Evolutionary conservation across 495 filamentous ascomycete genomes (phyloP), one percentile per base, ranked within the genome.

Genomic region (Poronia punctata): DNA sequence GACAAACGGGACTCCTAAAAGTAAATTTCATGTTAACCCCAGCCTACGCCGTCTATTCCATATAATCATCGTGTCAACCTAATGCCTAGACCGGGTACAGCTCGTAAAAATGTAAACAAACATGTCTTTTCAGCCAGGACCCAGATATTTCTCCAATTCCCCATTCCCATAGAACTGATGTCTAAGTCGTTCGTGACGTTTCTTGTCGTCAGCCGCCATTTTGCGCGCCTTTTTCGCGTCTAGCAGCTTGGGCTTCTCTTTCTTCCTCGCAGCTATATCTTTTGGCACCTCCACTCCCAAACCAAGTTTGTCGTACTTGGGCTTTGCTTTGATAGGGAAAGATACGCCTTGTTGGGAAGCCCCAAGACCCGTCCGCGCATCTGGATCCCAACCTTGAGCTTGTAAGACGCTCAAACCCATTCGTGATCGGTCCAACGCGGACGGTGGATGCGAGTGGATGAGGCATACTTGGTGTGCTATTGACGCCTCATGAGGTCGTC

Each of bases 371-470:
- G 64, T 51, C 16, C 86, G 64, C 24, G 76, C 71, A 61, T 97
- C 88, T 0, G 85, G 88, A 57, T 95, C 85, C 84, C 86, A 97
- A 25, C 90, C 89, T 47, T 87, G 80, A 1, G 78, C 70, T 21
- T 80, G 71, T 3, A 97, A 76, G 35, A 85, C 80, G 39, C 74
- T 71, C 6, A 97, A 68, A 0, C 89, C 89, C 59, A 78, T 77
- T 24, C 84, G 74, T 2, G 70, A 72, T n/a, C 89, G 81, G 58
- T 94, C 83, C 2, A 95, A 63, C 40, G 83, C 74, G 0, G 88
- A 94, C 2, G 90, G 90, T 1, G 88, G 86, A 50, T 88, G 78
- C 0, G 86, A 88, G 53, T 95, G 86, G 11, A 71, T 52, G 2
- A 95, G 72, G 48, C 79, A 85, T 29, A 86, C 66, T 67, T 95